phyloP scores from a whole-genome alignment of 129 eudicot genomes.

The Oenanthe sinensis region DNA sequence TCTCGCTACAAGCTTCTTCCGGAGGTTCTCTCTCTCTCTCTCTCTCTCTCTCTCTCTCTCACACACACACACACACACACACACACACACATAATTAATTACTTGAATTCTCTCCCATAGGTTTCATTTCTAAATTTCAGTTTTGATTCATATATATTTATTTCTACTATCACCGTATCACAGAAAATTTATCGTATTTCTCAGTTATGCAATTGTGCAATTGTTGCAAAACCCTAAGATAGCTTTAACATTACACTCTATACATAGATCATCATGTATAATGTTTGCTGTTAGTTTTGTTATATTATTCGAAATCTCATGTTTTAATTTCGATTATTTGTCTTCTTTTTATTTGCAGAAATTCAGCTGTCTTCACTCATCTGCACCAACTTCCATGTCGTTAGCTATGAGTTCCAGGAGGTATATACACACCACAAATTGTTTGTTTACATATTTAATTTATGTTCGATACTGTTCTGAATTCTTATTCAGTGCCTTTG shows the following conservation, averaged over 20 bases:
- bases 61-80: too few species aligned
- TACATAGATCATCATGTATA: neutral
- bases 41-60: neutral
- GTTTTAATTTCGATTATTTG: neutral
- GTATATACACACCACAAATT: neutral
- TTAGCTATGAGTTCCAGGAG: constrained; percentile 31
- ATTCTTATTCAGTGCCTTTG: neutral
- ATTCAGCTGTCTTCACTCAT: constrained; percentile 11
- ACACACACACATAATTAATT: too few species aligned
- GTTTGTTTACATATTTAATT: neutral
- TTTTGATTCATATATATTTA: neutral
- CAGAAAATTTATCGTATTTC: neutral
- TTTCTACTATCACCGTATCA: neutral
- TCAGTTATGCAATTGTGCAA: neutral
- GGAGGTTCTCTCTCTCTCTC: neutral
- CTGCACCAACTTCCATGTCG: constrained; percentile 1
- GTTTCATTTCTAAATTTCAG: too few species aligned
- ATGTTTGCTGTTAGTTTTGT: neutral
- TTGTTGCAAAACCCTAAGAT: neutral
- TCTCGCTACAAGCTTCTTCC: neutral
- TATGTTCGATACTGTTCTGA: neutral
- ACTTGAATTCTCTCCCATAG: neutral
- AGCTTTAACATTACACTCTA: neutral
- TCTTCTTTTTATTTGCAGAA: constrained; percentile 18
- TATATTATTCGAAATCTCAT: neutral